Conservation (phyloP, 768 basidiomycete genomes). For the Pleurotus cornucopiae region DNA sequence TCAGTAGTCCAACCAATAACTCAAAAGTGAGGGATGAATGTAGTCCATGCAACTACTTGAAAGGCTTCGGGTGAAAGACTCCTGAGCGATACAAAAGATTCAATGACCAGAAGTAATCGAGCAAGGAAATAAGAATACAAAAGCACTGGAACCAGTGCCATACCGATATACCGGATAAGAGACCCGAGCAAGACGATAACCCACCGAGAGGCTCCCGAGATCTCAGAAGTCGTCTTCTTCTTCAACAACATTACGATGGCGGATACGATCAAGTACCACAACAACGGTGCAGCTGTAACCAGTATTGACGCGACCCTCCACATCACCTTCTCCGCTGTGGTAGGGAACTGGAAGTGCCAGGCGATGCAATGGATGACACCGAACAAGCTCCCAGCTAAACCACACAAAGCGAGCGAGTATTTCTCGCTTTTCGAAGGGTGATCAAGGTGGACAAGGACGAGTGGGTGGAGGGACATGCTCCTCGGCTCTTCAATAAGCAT, state of each 20-base stretch:
- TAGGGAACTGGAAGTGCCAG: conserved; percentile 23
- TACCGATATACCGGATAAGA: not conserved
- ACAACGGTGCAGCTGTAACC: conserved; percentile 10
- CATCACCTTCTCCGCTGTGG: conserved; percentile 13
- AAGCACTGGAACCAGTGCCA: not conserved
- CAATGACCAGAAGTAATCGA: conserved; percentile 10
- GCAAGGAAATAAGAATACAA: conserved; percentile 10
- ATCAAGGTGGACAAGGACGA: not conserved
- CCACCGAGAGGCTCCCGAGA: not conserved
- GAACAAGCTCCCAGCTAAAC: conserved; percentile 14
- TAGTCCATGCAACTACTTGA: conserved; percentile 14
- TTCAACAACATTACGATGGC: not conserved
- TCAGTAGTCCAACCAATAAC: too few species aligned
- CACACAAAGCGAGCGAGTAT: not conserved
- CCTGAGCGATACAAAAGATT: conserved; percentile 8
- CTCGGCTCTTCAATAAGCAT: not conserved
- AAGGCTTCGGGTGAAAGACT: conserved; percentile 11
- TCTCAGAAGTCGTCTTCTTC: not conserved
- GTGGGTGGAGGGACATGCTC: not conserved
- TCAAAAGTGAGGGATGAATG: conserved; percentile 12
- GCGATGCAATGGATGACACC: conserved; percentile 22
- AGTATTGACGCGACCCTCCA: conserved; percentile 20
- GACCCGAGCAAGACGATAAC: not conserved
- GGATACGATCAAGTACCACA: not conserved
- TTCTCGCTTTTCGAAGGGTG: not conserved